Percentiles rank a stretch among this genome's conserved stretches.
Evolutionary conservation across 495 filamentous ascomycete genomes (phyloP).

Genomic region (Mytilinidion resinicola): DNA sequence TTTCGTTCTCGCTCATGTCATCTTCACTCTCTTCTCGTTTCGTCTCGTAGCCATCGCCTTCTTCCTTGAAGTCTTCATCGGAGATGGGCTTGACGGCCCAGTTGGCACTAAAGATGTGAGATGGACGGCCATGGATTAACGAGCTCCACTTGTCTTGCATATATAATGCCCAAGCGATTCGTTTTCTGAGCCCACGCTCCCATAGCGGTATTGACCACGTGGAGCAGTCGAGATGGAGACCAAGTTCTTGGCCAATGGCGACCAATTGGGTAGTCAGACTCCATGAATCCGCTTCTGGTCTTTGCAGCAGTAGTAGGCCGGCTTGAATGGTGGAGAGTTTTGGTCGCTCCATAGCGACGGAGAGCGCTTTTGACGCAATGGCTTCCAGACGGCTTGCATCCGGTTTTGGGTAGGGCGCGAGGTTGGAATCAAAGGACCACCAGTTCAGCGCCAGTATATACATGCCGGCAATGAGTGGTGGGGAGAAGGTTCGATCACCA

Average conservation of each 20-base stretch:
- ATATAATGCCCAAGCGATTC: constrained; percentile 84
- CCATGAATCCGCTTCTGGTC: constrained; percentile 79
- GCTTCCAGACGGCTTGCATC: constrained; percentile 72
- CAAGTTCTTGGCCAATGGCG: constrained; percentile 73
- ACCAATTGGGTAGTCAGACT: constrained; percentile 80
- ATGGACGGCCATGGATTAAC: constrained; percentile 77
- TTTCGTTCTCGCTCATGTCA: constrained; percentile 49
- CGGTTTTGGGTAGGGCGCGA: constrained; percentile 59
- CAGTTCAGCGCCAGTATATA: constrained; percentile 89
- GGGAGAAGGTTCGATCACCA: constrained; percentile 70
- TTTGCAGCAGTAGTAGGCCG: constrained; percentile 79
- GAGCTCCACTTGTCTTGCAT: constrained; percentile 93
- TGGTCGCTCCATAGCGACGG: constrained; percentile 71
- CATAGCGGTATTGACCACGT: constrained; percentile 80
- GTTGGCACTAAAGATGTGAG: constrained; percentile 72
- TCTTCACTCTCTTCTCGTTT: constrained; percentile 39
- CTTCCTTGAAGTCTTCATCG: constrained; percentile 59
- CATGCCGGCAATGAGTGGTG: constrained; percentile 78
- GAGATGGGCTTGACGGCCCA: constrained; percentile 72
- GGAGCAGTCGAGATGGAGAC: constrained; percentile 82
- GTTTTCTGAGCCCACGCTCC: constrained; percentile 77
- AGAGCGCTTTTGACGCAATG: constrained; percentile 64
- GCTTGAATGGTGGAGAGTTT: constrained; percentile 93
- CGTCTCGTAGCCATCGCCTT: constrained; percentile 43
- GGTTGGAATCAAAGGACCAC: constrained; percentile 67